These are phyloP conservation scores for Fragaria iinumae DNA, from an alignment of 306 rosid species.

Conservation along the genomic window DNA sequence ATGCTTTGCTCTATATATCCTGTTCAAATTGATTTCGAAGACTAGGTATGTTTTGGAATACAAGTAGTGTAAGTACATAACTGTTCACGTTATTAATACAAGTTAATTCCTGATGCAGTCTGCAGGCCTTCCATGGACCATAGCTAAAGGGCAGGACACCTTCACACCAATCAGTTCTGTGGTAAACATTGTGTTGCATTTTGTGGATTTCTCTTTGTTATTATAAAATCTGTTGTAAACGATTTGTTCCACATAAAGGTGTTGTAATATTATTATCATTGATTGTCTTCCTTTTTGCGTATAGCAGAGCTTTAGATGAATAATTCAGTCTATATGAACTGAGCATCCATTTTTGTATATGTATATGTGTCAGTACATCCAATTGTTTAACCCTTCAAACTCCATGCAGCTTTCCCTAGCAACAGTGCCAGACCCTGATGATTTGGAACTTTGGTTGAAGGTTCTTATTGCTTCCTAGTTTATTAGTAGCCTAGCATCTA, in stretches of 20 bases:
- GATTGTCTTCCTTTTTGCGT: not conserved
- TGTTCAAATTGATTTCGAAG: not conserved
- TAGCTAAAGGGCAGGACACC: constrained; percentile 94
- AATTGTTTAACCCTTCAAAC: constrained; percentile 11
- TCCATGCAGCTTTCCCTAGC: constrained; percentile 68
- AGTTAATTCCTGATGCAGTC: constrained; percentile 45
- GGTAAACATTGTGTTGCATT: constrained; percentile 40
- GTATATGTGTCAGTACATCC: not conserved
- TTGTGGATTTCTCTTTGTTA: constrained; percentile 21
- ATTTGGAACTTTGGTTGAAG: constrained; percentile 89
- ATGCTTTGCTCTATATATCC: not conserved
- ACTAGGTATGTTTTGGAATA: not conserved
- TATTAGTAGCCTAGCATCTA: not conserved
- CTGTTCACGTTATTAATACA: constrained; percentile 11
- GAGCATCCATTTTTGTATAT: constrained; percentile 5
- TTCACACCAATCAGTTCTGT: constrained; percentile 89
- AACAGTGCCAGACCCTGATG: constrained; percentile 71
- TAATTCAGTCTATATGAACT: constrained; percentile 8
- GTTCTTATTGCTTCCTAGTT: constrained; percentile 35
- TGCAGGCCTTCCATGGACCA: constrained; percentile 97
- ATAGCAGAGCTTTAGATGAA: not conserved
- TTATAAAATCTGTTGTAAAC: not conserved
- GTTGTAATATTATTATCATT: not conserved
- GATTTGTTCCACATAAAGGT: not conserved
- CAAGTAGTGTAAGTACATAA: not conserved